phyloP scores from a whole-genome alignment of 257 asterid genomes.

The Echium plantagineum region DNA sequence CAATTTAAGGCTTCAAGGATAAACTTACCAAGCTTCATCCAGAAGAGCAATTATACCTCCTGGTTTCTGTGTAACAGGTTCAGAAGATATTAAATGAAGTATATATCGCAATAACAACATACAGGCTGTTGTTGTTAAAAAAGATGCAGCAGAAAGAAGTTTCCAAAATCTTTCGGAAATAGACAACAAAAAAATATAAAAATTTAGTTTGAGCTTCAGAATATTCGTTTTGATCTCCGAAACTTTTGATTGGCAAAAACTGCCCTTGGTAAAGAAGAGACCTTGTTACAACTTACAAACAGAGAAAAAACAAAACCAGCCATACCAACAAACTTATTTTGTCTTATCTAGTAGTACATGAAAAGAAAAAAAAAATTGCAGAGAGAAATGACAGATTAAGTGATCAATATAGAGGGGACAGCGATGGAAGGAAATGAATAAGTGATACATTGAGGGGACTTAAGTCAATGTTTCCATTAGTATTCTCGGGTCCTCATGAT shows the following conservation, averaged over 20 bases:
- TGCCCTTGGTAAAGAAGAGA: neutral
- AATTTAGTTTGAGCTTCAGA: neutral
- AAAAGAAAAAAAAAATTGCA: neutral
- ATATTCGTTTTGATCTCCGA: neutral
- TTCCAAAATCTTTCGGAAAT: neutral
- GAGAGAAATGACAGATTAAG: neutral
- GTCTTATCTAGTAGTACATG: neutral
- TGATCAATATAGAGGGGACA: neutral
- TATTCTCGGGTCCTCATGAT: neutral
- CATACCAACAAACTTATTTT: neutral
- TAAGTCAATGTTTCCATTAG: neutral
- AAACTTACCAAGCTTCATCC: constrained; percentile 93
- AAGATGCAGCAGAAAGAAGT: neutral
- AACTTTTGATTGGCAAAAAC: neutral
- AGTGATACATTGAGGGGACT: neutral
- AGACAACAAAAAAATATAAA: neutral
- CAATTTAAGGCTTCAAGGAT: neutral
- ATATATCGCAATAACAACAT: too few species aligned
- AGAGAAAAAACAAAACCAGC: too few species aligned
- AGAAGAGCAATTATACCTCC: constrained; percentile 98
- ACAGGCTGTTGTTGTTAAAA: too few species aligned
- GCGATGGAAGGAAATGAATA: neutral
- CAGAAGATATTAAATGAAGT: neutral
- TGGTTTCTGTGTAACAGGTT: constrained; percentile 55
- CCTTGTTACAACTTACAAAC: neutral